Percentiles rank a stretch among this genome's conserved stretches.
phyloP scores from a whole-genome alignment of 257 asterid species.

The Prunella vulgaris region DNA sequence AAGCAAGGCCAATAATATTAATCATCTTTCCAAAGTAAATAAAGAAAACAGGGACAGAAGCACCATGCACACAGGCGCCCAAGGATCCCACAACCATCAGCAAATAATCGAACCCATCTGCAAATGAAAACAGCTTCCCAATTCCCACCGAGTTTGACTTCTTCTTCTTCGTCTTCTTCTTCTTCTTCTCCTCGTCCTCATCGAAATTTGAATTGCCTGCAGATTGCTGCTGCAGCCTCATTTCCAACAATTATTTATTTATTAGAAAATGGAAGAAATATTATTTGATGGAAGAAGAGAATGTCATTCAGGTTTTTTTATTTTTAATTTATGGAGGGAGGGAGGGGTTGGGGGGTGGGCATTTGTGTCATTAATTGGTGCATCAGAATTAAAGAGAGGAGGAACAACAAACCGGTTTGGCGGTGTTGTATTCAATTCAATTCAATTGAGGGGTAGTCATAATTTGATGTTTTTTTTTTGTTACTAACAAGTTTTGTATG shows the following conservation, averaged over 20 bases:
- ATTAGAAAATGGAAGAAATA: too few species aligned
- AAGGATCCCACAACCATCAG: conserved; percentile 71
- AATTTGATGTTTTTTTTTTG: not conserved
- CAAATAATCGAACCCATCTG: conserved; percentile 67
- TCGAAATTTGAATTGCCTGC: not conserved
- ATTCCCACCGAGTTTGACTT: conserved; percentile 29
- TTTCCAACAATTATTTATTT: not conserved
- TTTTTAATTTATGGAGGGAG: not conserved
- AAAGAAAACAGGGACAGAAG: conserved; percentile 95
- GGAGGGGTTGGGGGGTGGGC: conserved; percentile 3
- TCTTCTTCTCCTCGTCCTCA: conserved; percentile 11
- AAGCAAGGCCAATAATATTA: conserved; percentile 76
- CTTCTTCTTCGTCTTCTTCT: conserved; percentile 14
- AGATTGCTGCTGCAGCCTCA: not conserved
- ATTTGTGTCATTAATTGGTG: conserved; percentile 9
- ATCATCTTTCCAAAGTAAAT: conserved; percentile 89
- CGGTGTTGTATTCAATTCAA: conserved; percentile 21
- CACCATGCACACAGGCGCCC: conserved; percentile 93
- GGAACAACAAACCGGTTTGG: conserved; percentile 19
- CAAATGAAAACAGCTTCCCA: conserved; percentile 59
- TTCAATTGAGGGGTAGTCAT: too few species aligned
- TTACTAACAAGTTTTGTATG: not conserved
- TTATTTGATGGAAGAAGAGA: too few species aligned
- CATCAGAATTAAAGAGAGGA: not conserved
- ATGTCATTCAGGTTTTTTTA: not conserved